phyloP scores from a whole-genome alignment of 352 stramenopile species.

The Globisporangium mamillatum region DNA sequence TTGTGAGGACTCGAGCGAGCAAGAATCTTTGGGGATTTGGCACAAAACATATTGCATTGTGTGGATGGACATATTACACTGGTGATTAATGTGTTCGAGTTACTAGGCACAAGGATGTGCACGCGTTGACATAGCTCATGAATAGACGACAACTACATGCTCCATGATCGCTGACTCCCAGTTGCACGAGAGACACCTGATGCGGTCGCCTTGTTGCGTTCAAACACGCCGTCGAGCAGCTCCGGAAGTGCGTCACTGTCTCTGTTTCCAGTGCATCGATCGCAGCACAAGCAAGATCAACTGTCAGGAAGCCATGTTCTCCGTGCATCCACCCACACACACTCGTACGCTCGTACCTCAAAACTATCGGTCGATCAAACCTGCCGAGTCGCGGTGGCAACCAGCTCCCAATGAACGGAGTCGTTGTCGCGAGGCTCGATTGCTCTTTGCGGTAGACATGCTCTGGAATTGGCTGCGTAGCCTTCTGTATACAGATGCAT shows the following conservation, averaged over 20 bases:
- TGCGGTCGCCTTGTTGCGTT: slow-evolving; percentile 10
- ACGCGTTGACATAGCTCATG: background rate
- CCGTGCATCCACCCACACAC: background rate
- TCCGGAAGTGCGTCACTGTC: slow-evolving; percentile 9
- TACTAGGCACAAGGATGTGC: background rate
- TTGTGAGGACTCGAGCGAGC: too few relatives aligned
- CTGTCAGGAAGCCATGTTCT: background rate
- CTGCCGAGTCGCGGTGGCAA: slow-evolving; percentile 13
- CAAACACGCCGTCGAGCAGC: slow-evolving; percentile 14
- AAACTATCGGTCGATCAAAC: slow-evolving; percentile 8
- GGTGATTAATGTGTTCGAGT: background rate
- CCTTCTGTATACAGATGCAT: background rate
- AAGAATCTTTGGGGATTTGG: too few relatives aligned
- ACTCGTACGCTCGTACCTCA: slow-evolving; percentile 7
- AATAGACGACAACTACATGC: background rate
- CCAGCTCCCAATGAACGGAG: background rate
- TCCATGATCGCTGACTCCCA: background rate
- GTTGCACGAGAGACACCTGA: background rate
- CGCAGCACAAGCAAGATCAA: background rate
- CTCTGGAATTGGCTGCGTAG: background rate
- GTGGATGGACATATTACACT: background rate
- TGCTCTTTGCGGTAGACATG: background rate
- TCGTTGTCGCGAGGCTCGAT: background rate
- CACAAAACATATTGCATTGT: too few relatives aligned
- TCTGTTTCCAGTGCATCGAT: background rate